phyloP scores from a whole-genome alignment of 371 early-diverging fungal species.

The Blyttiomyces sp. region DNA sequence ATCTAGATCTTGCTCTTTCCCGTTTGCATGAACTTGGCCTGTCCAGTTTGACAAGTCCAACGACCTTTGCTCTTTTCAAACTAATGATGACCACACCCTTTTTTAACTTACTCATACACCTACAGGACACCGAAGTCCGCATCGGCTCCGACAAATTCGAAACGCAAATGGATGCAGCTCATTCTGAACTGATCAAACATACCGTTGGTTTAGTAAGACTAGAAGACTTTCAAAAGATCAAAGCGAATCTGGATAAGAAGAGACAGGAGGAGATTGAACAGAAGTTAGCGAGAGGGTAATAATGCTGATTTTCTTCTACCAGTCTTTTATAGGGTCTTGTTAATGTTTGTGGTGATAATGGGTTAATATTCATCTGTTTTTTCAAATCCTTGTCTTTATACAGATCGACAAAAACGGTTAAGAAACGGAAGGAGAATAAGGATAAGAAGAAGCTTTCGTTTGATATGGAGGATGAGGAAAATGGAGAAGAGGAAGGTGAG shows the following conservation, averaged over 20 bases:
- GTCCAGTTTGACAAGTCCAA: no score
- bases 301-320: neutral
- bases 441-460: slow-evolving; percentile 70
- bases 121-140: slow-evolving; percentile 67
- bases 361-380: neutral
- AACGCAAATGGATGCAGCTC: slow-evolving; percentile 69
- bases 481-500: slow-evolving; percentile 6
- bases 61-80: no score
- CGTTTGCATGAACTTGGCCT: no score
- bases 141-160: slow-evolving; percentile 82
- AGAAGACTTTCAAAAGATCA: slow-evolving; percentile 85
- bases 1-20: no score
- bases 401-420: slow-evolving; percentile 46
- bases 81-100: no score
- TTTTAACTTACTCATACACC: no score
- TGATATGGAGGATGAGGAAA: slow-evolving; percentile 37
- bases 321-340: neutral
- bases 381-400: neutral
- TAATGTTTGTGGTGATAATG: no score
- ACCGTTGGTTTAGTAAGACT: slow-evolving; percentile 87
- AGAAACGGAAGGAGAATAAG: slow-evolving; percentile 61
- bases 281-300: slow-evolving; percentile 51
- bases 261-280: slow-evolving; percentile 54
- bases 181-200: slow-evolving; percentile 77
- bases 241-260: slow-evolving; percentile 74